Percentiles rank a stretch among this genome's conserved stretches.
phyloP scores from a whole-genome alignment of 768 basidiomycete genomes.

The Auricularia heimuer region DNA sequence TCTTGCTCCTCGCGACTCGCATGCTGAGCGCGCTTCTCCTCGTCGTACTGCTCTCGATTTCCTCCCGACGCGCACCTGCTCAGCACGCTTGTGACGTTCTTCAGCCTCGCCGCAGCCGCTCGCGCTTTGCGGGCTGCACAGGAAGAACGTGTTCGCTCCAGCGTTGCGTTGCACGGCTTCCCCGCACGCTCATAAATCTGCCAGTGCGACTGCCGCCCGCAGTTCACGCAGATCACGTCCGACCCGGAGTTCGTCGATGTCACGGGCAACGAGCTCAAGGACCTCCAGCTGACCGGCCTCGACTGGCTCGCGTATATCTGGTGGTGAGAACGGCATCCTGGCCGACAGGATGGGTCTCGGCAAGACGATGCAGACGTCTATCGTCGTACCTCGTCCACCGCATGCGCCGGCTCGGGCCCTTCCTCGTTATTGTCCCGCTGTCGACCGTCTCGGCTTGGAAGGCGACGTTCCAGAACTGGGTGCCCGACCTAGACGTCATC shows the following conservation, averaged over 20 bases:
- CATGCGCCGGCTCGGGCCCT: constrained; percentile 77
- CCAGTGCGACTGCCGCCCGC: constrained; percentile 55
- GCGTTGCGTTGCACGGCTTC: constrained; percentile 48
- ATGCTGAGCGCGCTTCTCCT: too few relatives aligned
- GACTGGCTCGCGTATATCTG: constrained; percentile 99
- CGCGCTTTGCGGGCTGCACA: too few relatives aligned
- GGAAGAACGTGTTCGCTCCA: constrained; percentile 15
- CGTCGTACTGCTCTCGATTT: too few relatives aligned
- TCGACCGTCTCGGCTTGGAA: too few relatives aligned
- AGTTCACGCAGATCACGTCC: constrained; percentile 71
- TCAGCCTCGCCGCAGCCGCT: too few relatives aligned
- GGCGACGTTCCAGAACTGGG: too few relatives aligned
- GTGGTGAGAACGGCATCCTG: constrained; percentile 92
- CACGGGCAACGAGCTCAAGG: constrained; percentile 84
- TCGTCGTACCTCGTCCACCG: constrained; percentile 88
- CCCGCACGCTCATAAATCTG: constrained; percentile 78
- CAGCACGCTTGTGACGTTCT: too few relatives aligned
- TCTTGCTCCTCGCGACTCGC: too few relatives aligned
- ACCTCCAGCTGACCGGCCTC: constrained; percentile 94
- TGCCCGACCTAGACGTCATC: constrained; percentile 28
- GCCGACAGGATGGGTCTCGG: constrained; percentile 99
- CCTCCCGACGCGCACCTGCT: too few relatives aligned
- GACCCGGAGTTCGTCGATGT: constrained; percentile 77
- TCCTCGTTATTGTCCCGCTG: too few relatives aligned
- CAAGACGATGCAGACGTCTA: constrained; percentile 95